A percentile compares a stretch with the other conserved stretches of the same genome.
phyloP scores from a whole-genome alignment of 345 rosid genomes.

The Populus deltoides region DNA sequence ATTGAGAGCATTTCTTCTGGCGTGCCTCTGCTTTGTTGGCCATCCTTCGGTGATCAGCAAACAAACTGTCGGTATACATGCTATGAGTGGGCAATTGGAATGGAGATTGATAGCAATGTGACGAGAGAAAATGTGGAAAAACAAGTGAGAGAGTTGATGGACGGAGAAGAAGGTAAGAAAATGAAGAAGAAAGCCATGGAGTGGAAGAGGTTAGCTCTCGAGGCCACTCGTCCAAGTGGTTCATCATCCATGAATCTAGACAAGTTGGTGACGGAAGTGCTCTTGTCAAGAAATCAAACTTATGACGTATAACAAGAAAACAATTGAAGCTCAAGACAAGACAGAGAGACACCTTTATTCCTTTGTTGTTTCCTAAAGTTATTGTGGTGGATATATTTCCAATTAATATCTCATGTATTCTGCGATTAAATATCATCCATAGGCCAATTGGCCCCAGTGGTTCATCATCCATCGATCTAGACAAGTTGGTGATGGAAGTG shows the following conservation, averaged over 20 bases:
- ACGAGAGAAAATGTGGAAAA: neutral
- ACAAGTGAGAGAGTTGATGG: neutral
- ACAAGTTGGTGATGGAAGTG: too few relatives aligned
- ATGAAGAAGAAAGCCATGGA: neutral
- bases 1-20: neutral
- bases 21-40: neutral
- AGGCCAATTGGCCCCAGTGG: neutral
- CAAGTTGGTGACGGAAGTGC: neutral
- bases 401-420: too few relatives aligned
- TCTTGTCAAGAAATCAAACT: neutral
- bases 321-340: too few relatives aligned
- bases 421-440: neutral
- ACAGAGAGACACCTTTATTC: too few relatives aligned
- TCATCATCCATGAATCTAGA: neutral
- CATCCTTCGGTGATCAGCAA: neutral
- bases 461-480: too few relatives aligned
- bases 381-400: too few relatives aligned
- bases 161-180: neutral
- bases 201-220: neutral
- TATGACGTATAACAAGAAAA: too few relatives aligned
- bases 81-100: neutral
- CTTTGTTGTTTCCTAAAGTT: too few relatives aligned
- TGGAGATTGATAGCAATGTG: neutral
- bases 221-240: neutral
- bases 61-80: neutral